Evolutionary conservation across 352 stramenopile genomes (phyloP), one percentile per base, ranked within the genome.

Genomic region (Phytophthora hibernalis): DNA sequence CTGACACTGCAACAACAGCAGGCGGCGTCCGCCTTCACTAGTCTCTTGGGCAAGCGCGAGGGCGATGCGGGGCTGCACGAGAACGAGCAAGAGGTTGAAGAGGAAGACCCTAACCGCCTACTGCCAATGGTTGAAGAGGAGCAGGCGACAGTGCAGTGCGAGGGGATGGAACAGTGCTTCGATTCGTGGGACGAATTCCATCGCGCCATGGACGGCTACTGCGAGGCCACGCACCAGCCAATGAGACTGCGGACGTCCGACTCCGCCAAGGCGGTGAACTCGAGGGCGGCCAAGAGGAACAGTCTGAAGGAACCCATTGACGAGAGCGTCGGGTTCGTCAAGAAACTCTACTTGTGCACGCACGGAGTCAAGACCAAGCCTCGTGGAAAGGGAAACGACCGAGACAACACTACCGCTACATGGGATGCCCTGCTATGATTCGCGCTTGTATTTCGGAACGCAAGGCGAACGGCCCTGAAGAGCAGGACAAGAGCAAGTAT

Each of bases 101-200:
- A 85, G 1, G 80, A 90, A 35, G 82, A 90, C 1, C 49, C 78
- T 0, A 68, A 79, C 11, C 79, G 82, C 49, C 52, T 91, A 12
- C 58, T 90, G 10, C 65, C 77, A 1, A 83, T 87, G 21, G 73
- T 59, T 1, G 86, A 92, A 8, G 86, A 91, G 28, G 80, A 88
- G 47, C 59, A 74, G 47, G 79, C 82, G 55, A 68, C 92, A 21
- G 76, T 92, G 51, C 83, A 92, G 54, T 94, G 86, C 50, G 68
- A 80, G 22, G 72, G 79, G 12, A 83, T 94, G 54, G 81, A 94
- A 24, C 83, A 89, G 65, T 82, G 79, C 61, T 94, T 89, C 49
- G 86, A 92, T 55, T 94, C 86, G 38, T 94, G 86, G 86, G 82
- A 92, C 43, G 82, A 91, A 30, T 94, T 94, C 59, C 86, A 94